Percentiles rank a stretch among this genome's conserved stretches.
Conservation (phyloP, 2,329 filamentous ascomycete genomes). For the Pezicula radicicola region DNA sequence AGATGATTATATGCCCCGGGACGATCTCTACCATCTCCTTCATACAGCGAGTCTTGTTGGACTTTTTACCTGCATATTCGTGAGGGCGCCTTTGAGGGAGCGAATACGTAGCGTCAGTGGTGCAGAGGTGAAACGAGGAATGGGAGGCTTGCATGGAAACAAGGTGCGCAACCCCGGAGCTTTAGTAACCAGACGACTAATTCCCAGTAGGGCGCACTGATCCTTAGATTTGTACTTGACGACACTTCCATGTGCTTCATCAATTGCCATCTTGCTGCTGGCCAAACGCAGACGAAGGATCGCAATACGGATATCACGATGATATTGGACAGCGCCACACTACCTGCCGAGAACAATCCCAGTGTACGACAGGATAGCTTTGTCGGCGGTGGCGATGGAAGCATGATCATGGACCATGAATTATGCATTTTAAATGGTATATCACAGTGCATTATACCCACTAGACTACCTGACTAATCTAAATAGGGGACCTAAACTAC, state of each 20-base stretch:
- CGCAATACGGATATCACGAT: conserved; percentile 90
- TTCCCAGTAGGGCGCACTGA: conserved; percentile 64
- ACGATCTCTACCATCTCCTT: conserved; percentile 78
- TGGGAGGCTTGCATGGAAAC: conserved; percentile 94
- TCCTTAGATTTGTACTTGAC: conserved; percentile 89
- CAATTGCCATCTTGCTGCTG: conserved; percentile 95
- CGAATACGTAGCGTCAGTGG: conserved; percentile 75
- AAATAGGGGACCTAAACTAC: conserved; percentile 80
- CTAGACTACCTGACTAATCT: too few relatives aligned
- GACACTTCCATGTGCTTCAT: conserved; percentile 94
- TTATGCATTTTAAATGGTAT: conserved; percentile 84
- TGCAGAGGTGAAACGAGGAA: conserved; percentile 89
- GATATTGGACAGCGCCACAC: conserved; percentile 75
- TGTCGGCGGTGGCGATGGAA: conserved; percentile 88
- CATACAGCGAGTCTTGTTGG: conserved; percentile 90
- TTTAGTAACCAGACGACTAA: conserved; percentile 8
- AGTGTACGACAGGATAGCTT: conserved; percentile 72
- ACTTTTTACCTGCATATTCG: conserved; percentile 93
- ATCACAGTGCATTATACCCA: not conserved
- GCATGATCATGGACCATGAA: conserved; percentile 94
- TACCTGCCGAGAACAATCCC: conserved; percentile 71
- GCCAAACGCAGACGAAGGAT: conserved; percentile 84
- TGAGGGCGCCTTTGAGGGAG: conserved; percentile 74
- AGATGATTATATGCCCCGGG: conserved; percentile 76
- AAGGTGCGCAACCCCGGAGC: conserved; percentile 49